Evolutionary conservation across 768 basidiomycete genomes (phyloP).

Genomic region (Sutorius australiensis): DNA sequence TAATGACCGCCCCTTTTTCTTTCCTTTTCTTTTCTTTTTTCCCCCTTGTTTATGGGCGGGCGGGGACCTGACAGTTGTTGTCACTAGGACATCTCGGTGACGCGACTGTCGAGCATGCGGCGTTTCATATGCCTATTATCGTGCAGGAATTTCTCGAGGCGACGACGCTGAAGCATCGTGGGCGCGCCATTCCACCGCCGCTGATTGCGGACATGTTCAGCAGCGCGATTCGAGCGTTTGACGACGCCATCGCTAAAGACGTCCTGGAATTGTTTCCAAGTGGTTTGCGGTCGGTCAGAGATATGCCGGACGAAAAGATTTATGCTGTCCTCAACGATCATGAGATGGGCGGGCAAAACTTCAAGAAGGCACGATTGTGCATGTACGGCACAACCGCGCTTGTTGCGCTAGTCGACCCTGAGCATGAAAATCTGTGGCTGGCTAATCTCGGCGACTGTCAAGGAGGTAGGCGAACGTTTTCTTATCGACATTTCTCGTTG

Average conservation of each 20-base stretch:
- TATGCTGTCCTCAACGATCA: constrained; percentile 63
- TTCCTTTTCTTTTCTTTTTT: not conserved
- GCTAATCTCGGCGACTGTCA: constrained; percentile 81
- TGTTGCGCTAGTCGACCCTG: constrained; percentile 68
- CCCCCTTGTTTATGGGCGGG: not conserved
- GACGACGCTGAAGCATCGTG: constrained; percentile 36
- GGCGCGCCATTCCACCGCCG: constrained; percentile 41
- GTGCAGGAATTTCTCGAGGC: constrained; percentile 54
- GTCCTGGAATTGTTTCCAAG: constrained; percentile 58
- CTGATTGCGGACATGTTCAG: constrained; percentile 55
- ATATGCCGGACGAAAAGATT: constrained; percentile 55
- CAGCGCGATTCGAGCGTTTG: constrained; percentile 56
- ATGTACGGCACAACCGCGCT: constrained; percentile 81
- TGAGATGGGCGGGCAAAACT: constrained; percentile 52
- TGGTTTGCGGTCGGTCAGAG: constrained; percentile 46
- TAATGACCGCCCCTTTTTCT: not conserved
- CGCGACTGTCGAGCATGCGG: constrained; percentile 65
- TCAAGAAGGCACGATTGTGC: constrained; percentile 62
- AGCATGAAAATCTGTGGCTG: constrained; percentile 67
- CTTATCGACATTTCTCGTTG: not conserved
- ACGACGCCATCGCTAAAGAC: constrained; percentile 64
- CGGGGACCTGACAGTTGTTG: not conserved
- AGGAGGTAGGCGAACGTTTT: constrained; percentile 48
- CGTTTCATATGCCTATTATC: constrained; percentile 65
- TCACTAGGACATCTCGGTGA: constrained; percentile 63